phyloP scores from a whole-genome alignment of 2,329 filamentous ascomycete genomes.

The Aureobasidium melanogenum region DNA sequence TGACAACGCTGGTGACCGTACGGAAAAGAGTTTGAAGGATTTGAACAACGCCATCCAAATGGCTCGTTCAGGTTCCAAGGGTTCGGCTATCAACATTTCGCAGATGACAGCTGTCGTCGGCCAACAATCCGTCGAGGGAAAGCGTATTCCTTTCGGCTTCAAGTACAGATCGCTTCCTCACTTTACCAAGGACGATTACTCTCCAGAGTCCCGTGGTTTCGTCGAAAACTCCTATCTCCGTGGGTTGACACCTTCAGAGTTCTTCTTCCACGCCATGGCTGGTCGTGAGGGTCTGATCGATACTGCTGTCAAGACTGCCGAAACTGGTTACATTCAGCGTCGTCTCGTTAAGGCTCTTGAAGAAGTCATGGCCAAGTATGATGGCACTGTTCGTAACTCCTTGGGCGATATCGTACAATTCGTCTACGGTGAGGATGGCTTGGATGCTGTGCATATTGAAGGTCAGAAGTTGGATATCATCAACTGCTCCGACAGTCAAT shows the following conservation, averaged over 20 bases:
- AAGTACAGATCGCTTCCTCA: slow-evolving; percentile 95
- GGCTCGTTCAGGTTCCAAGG: slow-evolving; percentile 94
- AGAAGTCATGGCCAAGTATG: slow-evolving; percentile 95
- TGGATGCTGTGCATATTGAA: slow-evolving; percentile 90
- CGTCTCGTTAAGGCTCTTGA: slow-evolving; percentile 96
- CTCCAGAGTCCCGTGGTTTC: slow-evolving; percentile 90
- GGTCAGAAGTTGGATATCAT: slow-evolving; percentile 85
- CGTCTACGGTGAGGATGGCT: slow-evolving; percentile 92
- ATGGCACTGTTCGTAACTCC: slow-evolving; percentile 94
- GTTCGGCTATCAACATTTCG: slow-evolving; percentile 97
- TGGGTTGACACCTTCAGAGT: slow-evolving; percentile 88
- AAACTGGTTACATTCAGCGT: slow-evolving; percentile 98
- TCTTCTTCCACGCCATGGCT: slow-evolving; percentile 99
- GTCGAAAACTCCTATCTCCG: slow-evolving; percentile 98
- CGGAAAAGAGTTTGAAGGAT: slow-evolving; percentile 87
- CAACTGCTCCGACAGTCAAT: slow-evolving; percentile 65
- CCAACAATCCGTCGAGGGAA: slow-evolving; percentile 96
- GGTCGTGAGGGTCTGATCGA: slow-evolving; percentile 99
- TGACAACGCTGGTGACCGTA: slow-evolving; percentile 90
- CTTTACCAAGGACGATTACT: slow-evolving; percentile 99
- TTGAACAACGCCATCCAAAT: slow-evolving; percentile 95
- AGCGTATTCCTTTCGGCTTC: slow-evolving; percentile 98
- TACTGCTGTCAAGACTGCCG: slow-evolving; percentile 97
- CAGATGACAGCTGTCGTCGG: slow-evolving; percentile 98
- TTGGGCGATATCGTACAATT: slow-evolving; percentile 95